Percentiles rank a stretch among this genome's conserved stretches.
Evolutionary conservation across 2,329 filamentous ascomycete species (phyloP).

Genomic region (Diaporthe velutina): DNA sequence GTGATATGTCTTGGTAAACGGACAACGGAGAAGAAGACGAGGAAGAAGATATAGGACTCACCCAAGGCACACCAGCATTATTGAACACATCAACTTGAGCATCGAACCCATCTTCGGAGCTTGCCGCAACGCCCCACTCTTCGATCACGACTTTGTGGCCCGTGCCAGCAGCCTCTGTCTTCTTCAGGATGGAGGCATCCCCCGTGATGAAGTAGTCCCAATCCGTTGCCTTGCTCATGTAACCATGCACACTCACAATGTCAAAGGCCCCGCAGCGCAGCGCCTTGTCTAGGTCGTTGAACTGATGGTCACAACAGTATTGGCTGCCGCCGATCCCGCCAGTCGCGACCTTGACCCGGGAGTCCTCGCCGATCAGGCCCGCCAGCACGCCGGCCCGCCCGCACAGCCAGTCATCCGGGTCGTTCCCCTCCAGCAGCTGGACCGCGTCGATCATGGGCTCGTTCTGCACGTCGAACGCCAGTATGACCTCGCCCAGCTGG

Average conservation of each 20-base stretch:
- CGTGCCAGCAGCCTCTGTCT: background rate
- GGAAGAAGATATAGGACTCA: background rate
- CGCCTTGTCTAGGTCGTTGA: conserved; percentile 12
- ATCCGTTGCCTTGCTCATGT: conserved; percentile 8
- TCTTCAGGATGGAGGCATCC: conserved; percentile 2
- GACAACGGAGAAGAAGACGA: background rate
- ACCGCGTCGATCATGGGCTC: conserved; percentile 4
- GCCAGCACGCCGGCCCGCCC: background rate
- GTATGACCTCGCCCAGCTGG: conserved; percentile 9
- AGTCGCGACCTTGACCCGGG: background rate
- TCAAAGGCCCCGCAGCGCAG: background rate
- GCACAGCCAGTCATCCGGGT: conserved; percentile 9
- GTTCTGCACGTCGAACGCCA: background rate
- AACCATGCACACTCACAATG: conserved; percentile 1
- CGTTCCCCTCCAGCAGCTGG: background rate
- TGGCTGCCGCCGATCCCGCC: conserved; percentile 7
- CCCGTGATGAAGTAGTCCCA: conserved; percentile 10
- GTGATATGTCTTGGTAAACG: background rate
- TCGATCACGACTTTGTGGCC: conserved; percentile 8
- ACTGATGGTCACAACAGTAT: conserved; percentile 12
- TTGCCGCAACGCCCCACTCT: background rate
- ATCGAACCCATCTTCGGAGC: conserved; percentile 6
- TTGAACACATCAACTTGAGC: background rate
- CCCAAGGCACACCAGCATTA: background rate
- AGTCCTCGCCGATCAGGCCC: background rate